phyloP scores from a whole-genome alignment of 306 rosid genomes.

The Acmispon strigosus region DNA sequence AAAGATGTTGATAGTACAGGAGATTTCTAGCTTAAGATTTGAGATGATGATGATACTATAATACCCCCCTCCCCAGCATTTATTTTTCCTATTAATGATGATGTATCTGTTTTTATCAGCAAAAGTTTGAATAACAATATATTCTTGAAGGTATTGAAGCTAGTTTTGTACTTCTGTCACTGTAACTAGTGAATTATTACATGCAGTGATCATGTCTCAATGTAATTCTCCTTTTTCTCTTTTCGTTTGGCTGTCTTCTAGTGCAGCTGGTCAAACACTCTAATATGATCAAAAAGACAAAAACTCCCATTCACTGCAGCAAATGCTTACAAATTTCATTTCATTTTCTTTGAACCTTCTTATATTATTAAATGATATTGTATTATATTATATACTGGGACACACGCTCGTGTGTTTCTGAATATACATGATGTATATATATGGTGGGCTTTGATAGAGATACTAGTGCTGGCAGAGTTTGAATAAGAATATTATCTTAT shows the following conservation, averaged over 20 bases:
- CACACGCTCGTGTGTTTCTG: conserved; percentile 31
- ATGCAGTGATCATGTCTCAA: neutral
- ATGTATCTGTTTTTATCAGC: conserved; percentile 46
- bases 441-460: conserved; percentile 33
- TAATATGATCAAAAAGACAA: conserved; percentile 23
- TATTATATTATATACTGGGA: neutral
- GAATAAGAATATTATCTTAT: conserved; percentile 41
- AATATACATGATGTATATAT: conserved; percentile 4
- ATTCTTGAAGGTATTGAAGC: conserved; percentile 41
- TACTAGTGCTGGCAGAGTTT: conserved; percentile 39
- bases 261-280: conserved; percentile 28
- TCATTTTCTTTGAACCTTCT: conserved; percentile 2
- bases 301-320: conserved; percentile 22
- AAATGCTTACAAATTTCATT: conserved; percentile 12
- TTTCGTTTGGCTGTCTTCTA: conserved; percentile 17
- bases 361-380: neutral
- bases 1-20: conserved; percentile 68
- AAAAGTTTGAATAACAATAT: conserved; percentile 42
- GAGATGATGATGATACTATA: conserved; percentile 20
- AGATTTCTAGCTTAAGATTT: conserved; percentile 44
- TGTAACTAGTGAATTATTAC: conserved; percentile 27
- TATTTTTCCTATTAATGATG: conserved; percentile 14
- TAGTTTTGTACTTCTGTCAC: conserved; percentile 32
- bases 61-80: conserved; percentile 8
- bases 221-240: neutral